A percentile compares a stretch with the other conserved stretches of the same genome.
phyloP scores from a whole-genome alignment of 2,329 filamentous ascomycete species.

The Aspergillus candidus region DNA sequence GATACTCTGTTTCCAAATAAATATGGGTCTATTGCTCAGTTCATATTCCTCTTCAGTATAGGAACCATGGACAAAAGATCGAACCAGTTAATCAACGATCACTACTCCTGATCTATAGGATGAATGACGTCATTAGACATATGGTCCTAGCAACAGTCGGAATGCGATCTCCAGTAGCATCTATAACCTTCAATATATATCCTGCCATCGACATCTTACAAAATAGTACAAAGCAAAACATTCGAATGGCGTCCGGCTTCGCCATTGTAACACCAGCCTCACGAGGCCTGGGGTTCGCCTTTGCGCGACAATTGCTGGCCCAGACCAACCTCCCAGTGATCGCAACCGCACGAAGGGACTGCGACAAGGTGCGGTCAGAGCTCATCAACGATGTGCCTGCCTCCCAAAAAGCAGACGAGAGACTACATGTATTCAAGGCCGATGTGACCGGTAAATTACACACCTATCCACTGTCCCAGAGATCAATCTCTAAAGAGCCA shows the following conservation, averaged over 20 bases:
- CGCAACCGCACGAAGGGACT: slow-evolving; percentile 53
- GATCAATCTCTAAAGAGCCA: background rate
- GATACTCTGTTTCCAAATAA: no score
- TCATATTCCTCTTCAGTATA: no score
- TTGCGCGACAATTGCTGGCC: slow-evolving; percentile 53
- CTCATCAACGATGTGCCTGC: slow-evolving; percentile 47
- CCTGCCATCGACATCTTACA: no score
- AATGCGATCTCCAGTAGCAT: no score
- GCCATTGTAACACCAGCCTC: slow-evolving; percentile 51
- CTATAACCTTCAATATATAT: no score
- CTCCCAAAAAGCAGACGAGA: slow-evolving; percentile 35
- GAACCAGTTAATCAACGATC: no score
- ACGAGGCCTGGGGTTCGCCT: slow-evolving; percentile 57
- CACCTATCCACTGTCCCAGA: background rate
- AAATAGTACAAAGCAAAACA: no score
- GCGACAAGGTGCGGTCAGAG: slow-evolving; percentile 43
- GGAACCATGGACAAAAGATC: no score
- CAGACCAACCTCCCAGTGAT: slow-evolving; percentile 54
- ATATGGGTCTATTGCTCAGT: no score
- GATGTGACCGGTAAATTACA: slow-evolving; percentile 50
- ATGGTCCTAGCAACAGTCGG: no score
- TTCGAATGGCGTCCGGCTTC: slow-evolving; percentile 12
- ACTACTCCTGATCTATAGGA: no score
- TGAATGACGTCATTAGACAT: no score
- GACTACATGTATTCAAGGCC: slow-evolving; percentile 48